Percentiles rank a stretch among this genome's conserved stretches.
Conservation (phyloP, 2,329 filamentous ascomycete species). For the Phialophora expanda region DNA sequence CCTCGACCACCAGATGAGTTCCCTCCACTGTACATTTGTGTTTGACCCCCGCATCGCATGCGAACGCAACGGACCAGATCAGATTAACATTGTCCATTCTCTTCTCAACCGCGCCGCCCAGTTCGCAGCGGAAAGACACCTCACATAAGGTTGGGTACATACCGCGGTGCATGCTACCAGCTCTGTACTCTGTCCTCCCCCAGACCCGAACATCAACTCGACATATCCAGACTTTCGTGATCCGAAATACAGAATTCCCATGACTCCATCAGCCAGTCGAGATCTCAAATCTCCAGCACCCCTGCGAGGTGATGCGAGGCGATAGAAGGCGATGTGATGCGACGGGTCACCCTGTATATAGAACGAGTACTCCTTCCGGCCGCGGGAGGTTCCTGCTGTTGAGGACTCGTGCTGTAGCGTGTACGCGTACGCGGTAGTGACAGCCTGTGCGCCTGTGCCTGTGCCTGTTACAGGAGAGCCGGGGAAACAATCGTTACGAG, state of each 20-base stretch:
- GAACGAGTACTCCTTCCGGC: background rate
- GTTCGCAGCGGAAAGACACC: too few relatives aligned
- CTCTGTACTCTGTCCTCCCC: background rate
- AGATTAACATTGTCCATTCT: too few relatives aligned
- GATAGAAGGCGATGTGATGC: background rate
- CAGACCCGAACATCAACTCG: background rate
- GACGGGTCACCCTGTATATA: background rate
- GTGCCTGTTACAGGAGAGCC: too few relatives aligned
- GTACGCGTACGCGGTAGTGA: background rate
- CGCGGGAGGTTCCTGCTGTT: background rate
- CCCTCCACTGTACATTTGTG: too few relatives aligned
- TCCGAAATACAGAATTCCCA: conserved; percentile 1
- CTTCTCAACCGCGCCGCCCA: too few relatives aligned
- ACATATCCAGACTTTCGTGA: background rate
- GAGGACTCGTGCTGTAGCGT: background rate
- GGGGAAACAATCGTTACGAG: background rate
- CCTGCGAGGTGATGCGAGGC: background rate
- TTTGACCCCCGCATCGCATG: too few relatives aligned
- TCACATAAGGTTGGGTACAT: background rate
- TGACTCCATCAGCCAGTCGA: background rate
- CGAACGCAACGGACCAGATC: too few relatives aligned
- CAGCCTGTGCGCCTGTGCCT: background rate
- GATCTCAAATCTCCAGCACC: conserved; percentile 2
- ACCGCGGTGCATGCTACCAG: background rate
- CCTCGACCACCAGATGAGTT: too few relatives aligned